Conservation (phyloP, 768 basidiomycete genomes). For the Hypholoma fasciculare region DNA sequence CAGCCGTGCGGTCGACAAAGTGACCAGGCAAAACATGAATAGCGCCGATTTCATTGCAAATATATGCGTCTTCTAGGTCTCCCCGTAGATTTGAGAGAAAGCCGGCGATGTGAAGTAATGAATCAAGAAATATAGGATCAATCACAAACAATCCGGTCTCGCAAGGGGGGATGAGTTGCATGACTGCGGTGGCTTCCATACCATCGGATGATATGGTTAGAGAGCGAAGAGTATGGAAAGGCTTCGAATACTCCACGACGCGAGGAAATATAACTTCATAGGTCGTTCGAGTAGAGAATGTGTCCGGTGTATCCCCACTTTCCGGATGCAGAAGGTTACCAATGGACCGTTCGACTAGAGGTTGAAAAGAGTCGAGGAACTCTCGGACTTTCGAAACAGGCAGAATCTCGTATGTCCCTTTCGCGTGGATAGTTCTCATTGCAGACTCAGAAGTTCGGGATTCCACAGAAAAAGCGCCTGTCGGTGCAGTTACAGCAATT, state of each 20-base stretch:
- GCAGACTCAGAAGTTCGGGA: constrained; percentile 33
- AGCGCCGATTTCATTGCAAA: constrained; percentile 57
- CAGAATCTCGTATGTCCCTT: constrained; percentile 45
- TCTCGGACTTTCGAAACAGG: constrained; percentile 26
- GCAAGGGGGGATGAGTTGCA: constrained; percentile 39
- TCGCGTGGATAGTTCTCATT: constrained; percentile 39
- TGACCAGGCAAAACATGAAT: constrained; percentile 44
- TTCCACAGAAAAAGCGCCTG: constrained; percentile 45
- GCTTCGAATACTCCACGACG: constrained; percentile 60
- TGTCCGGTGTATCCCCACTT: constrained; percentile 33
- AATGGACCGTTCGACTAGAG: constrained; percentile 34
- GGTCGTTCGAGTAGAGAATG: constrained; percentile 52
- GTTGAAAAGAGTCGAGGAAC: constrained; percentile 38
- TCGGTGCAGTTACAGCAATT: constrained; percentile 36
- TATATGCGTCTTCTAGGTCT: constrained; percentile 51
- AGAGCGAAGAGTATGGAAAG: constrained; percentile 58
- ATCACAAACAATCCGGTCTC: constrained; percentile 35
- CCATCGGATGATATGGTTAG: constrained; percentile 49
- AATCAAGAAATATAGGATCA: constrained; percentile 65
- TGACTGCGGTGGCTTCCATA: constrained; percentile 51
- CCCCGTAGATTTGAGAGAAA: constrained; percentile 66
- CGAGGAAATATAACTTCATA: constrained; percentile 73
- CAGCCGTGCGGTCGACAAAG: constrained; percentile 35
- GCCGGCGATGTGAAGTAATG: constrained; percentile 68
- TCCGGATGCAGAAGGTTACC: constrained; percentile 27